Evolutionary conservation across 2,329 filamentous ascomycete species (phyloP).

Genomic region (Calonectria multiphialidica): DNA sequence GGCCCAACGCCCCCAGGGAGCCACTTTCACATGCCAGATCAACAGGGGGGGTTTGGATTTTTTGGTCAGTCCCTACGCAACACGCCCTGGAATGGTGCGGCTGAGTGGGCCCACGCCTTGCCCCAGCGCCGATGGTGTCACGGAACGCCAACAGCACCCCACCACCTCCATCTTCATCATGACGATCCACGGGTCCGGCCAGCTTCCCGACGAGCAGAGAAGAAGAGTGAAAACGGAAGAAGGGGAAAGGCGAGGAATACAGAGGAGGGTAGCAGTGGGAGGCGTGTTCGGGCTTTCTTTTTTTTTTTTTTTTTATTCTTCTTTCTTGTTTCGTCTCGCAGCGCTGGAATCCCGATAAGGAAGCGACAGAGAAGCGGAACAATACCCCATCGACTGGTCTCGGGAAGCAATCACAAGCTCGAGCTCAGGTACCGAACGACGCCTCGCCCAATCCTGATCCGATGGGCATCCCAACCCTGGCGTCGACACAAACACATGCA

Average conservation of each 20-base stretch:
- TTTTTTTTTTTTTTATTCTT: neutral
- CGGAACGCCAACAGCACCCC: constrained; percentile 37
- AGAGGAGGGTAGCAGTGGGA: neutral
- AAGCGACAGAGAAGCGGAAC: neutral
- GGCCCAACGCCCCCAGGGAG: neutral
- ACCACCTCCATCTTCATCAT: constrained; percentile 26
- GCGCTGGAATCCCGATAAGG: neutral
- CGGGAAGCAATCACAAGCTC: constrained; percentile 16
- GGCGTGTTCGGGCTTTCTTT: neutral
- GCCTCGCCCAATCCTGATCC: constrained; percentile 9
- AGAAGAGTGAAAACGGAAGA: neutral
- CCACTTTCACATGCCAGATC: constrained; percentile 47
- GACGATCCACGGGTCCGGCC: neutral
- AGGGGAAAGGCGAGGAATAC: neutral
- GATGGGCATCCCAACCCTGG: constrained; percentile 3
- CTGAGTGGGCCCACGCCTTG: constrained; percentile 38
- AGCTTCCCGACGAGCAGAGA: neutral
- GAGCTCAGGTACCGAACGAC: constrained; percentile 4
- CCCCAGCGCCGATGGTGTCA: constrained; percentile 39
- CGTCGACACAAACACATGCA: constrained; percentile 19
- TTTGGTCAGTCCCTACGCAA: neutral
- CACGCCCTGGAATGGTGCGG: constrained; percentile 31
- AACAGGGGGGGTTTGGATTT: constrained; percentile 24
- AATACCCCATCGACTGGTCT: neutral
- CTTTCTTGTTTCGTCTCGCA: neutral